Percentiles rank a stretch among this genome's conserved stretches.
phyloP scores from a whole-genome alignment of 306 rosid species.

The Betula pendula region DNA sequence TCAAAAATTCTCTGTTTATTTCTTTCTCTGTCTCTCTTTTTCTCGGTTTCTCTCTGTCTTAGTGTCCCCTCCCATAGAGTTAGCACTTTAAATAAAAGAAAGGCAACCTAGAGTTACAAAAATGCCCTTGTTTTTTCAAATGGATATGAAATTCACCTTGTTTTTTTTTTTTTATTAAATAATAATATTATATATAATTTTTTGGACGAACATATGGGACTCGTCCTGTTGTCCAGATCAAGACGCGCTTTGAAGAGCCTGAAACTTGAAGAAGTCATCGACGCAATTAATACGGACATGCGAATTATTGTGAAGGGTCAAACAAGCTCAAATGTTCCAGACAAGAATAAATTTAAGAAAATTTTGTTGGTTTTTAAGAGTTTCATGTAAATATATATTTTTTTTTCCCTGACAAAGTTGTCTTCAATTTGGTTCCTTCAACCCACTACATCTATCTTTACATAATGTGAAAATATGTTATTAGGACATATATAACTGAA shows the following conservation, averaged over 20 bases:
- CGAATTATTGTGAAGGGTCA: background rate
- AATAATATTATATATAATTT: background rate
- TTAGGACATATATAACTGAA: too few species aligned
- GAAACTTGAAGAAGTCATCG: background rate
- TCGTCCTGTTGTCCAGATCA: background rate
- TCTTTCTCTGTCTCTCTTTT: constrained; percentile 1
- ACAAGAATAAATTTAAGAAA: background rate
- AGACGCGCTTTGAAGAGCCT: constrained; percentile 22
- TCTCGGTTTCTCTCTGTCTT: background rate
- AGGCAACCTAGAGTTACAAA: constrained; percentile 33
- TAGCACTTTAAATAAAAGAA: constrained; percentile 38
- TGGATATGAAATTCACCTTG: background rate
- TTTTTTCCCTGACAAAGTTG: too few species aligned
- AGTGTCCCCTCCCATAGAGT: constrained; percentile 16
- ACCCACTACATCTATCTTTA: too few species aligned
- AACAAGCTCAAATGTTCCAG: background rate
- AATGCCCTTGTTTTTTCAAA: constrained; percentile 41
- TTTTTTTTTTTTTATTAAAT: background rate
- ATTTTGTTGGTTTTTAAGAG: too few species aligned
- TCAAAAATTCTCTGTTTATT: background rate
- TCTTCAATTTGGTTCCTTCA: too few species aligned
- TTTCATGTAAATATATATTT: too few species aligned
- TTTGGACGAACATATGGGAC: background rate
- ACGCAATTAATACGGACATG: background rate
- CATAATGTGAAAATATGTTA: too few species aligned